Evolutionary conservation across 2,329 filamentous ascomycete genomes (phyloP).

Genomic region (Cordyceps fumosorosea): DNA sequence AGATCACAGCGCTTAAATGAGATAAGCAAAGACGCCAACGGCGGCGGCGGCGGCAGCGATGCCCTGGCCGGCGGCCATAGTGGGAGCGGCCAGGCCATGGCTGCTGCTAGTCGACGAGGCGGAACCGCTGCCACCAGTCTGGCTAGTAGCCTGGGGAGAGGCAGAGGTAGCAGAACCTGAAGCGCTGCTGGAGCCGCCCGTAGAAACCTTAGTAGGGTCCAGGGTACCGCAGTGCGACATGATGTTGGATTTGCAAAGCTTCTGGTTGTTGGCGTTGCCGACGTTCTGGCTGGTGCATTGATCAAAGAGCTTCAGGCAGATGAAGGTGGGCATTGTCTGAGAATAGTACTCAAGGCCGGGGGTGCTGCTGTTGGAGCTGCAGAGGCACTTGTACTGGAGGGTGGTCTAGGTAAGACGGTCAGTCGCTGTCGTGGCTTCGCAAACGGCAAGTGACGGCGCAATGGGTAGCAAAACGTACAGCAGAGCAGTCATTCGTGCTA

Average conservation of each 20-base stretch:
- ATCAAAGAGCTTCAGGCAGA: slow-evolving; percentile 43
- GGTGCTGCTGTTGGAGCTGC: slow-evolving; percentile 38
- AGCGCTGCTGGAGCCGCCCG: slow-evolving; percentile 17
- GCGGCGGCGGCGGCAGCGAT: slow-evolving; percentile 42
- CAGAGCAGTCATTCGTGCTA: slow-evolving; percentile 37
- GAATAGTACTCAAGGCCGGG: slow-evolving; percentile 48
- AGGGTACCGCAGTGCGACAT: slow-evolving; percentile 39
- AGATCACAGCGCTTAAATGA: slow-evolving; percentile 32
- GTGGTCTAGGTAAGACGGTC: slow-evolving; percentile 25
- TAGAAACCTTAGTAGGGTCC: slow-evolving; percentile 28
- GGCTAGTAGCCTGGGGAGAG: slow-evolving; percentile 16
- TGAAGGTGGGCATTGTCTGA: slow-evolving; percentile 46
- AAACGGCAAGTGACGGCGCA: not conserved
- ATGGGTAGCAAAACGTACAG: slow-evolving; percentile 31
- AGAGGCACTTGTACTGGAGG: slow-evolving; percentile 43
- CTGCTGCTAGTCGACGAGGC: slow-evolving; percentile 32
- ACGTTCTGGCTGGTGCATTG: slow-evolving; percentile 40
- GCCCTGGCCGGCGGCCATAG: slow-evolving; percentile 37
- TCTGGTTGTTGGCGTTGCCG: slow-evolving; percentile 36
- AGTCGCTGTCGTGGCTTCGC: slow-evolving; percentile 1
- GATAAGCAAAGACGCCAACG: slow-evolving; percentile 45
- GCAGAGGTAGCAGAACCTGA: slow-evolving; percentile 20
- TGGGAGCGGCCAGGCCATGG: slow-evolving; percentile 30
- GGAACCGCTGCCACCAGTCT: slow-evolving; percentile 21
- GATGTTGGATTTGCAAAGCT: slow-evolving; percentile 43